Conservation (phyloP, 2,329 filamentous ascomycete genomes). For the Pestalotiopsis sp. region DNA sequence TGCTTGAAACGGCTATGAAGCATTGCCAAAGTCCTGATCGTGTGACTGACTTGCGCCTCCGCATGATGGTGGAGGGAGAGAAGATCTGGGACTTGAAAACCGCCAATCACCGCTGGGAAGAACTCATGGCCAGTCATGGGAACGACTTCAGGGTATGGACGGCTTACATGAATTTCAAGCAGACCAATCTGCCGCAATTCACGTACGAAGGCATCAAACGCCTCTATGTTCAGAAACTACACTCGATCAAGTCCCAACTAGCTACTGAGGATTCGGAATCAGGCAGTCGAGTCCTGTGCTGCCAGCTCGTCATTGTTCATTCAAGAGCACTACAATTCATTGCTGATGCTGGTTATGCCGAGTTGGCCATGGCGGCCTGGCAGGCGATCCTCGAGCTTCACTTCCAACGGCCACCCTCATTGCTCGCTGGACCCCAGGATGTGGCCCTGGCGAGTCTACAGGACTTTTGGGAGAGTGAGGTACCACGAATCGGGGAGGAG, state of each 20-base stretch:
- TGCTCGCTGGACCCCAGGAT: constrained; percentile 26
- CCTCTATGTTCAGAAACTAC: constrained; percentile 63
- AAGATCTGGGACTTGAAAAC: constrained; percentile 71
- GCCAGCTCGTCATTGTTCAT: constrained; percentile 69
- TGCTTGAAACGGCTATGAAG: constrained; percentile 76
- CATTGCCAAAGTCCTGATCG: constrained; percentile 50
- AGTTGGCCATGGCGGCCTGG: constrained; percentile 79
- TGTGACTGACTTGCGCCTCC: constrained; percentile 65
- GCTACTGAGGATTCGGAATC: constrained; percentile 1
- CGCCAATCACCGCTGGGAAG: constrained; percentile 67
- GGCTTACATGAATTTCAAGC: constrained; percentile 71
- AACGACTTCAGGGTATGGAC: constrained; percentile 71
- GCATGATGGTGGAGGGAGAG: constrained; percentile 74
- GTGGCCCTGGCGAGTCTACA: constrained; percentile 52
- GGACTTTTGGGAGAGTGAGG: constrained; percentile 87
- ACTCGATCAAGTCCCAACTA: constrained; percentile 28
- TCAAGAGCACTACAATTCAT: constrained; percentile 75
- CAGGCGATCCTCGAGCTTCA: constrained; percentile 78
- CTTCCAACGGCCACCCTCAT: constrained; percentile 56
- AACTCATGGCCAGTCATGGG: constrained; percentile 58
- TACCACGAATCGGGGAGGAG: constrained; percentile 75
- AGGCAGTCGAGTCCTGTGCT: constrained; percentile 25
- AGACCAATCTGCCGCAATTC: constrained; percentile 69
- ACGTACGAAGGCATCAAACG: constrained; percentile 67
- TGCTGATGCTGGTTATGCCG: constrained; percentile 75